Conservation (phyloP, 306 rosid genomes). For the Phaseolus lunatus region DNA sequence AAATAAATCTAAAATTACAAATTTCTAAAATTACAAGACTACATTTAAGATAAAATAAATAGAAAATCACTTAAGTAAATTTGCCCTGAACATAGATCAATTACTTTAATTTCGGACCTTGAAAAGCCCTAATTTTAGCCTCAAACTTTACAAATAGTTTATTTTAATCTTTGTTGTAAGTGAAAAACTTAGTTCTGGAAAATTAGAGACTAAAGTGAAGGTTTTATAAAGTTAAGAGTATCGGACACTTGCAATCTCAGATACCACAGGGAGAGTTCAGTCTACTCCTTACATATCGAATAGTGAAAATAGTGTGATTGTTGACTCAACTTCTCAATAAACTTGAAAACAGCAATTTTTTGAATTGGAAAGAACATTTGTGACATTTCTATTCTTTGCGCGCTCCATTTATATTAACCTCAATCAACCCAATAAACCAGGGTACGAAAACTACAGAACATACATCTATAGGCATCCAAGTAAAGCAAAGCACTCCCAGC, state of each 20-base stretch:
- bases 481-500: slow-evolving; percentile 17
- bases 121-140: background rate
- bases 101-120: background rate
- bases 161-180: background rate
- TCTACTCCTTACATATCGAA: background rate
- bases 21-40: no score
- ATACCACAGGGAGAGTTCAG: background rate
- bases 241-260: background rate
- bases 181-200: background rate
- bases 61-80: background rate
- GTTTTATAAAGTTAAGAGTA: background rate
- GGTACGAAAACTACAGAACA: slow-evolving; percentile 30
- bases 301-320: background rate
- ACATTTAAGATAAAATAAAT: no score
- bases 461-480: slow-evolving; percentile 8
- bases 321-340: background rate
- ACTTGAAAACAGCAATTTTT: background rate
- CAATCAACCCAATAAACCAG: slow-evolving; percentile 17
- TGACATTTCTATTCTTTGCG: slow-evolving; percentile 17
- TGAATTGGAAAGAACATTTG: slow-evolving; percentile 30
- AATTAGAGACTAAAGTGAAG: background rate
- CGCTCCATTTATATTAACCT: slow-evolving; percentile 25
- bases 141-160: background rate
- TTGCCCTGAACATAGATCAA: background rate
- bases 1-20: no score